Conservation (phyloP, 768 basidiomycete genomes). For the Lactarius deliciosus region DNA sequence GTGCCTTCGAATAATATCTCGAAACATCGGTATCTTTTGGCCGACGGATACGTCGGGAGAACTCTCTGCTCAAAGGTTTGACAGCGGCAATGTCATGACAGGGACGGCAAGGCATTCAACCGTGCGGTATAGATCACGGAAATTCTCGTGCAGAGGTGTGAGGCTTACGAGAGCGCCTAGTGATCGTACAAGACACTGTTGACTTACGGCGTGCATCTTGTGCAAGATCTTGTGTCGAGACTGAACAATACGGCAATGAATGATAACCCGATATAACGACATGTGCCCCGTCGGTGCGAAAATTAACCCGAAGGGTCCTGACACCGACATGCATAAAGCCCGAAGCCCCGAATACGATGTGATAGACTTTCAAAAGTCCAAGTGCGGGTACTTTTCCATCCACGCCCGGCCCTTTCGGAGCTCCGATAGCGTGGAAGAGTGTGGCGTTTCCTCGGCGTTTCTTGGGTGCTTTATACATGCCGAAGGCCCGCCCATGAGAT, state of each 20-base stretch:
- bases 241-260: neutral
- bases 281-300: neutral
- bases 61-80: constrained; percentile 55
- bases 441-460: too few relatives aligned
- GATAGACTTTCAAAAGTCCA: neutral
- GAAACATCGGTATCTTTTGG: constrained; percentile 65
- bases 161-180: constrained; percentile 18
- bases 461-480: too few relatives aligned
- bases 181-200: neutral
- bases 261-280: neutral
- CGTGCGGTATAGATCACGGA: constrained; percentile 68
- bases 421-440: neutral
- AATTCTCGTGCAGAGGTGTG: constrained; percentile 40
- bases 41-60: constrained; percentile 54
- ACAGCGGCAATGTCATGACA: constrained; percentile 48
- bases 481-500: too few relatives aligned
- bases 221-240: neutral
- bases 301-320: too few relatives aligned
- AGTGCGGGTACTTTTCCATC: neutral
- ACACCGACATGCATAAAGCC: too few relatives aligned
- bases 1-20: constrained; percentile 59
- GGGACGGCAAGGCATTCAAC: constrained; percentile 66
- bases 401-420: neutral
- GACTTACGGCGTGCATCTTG: neutral
- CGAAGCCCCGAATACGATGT: neutral